Percentiles rank a stretch among this genome's conserved stretches.
Conservation (phyloP, 2,329 filamentous ascomycete species). For the Fusarium domesticum region DNA sequence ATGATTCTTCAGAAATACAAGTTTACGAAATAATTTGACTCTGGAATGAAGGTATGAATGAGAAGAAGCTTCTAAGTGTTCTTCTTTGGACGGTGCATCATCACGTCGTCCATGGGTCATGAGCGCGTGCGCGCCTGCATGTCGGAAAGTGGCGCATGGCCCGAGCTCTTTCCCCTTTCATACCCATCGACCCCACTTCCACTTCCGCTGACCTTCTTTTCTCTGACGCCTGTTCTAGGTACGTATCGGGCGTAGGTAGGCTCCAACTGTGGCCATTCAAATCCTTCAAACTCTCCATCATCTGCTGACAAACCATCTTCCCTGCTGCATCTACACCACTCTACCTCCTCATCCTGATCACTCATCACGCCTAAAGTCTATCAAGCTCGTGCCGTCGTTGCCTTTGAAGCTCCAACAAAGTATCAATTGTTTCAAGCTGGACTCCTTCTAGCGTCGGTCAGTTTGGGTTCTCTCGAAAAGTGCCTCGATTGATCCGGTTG, state of each 20-base stretch:
- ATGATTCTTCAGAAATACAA: too few relatives aligned
- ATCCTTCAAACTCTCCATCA: conserved; percentile 4
- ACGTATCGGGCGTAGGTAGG: too few relatives aligned
- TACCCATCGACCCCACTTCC: too few relatives aligned
- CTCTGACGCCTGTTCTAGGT: conserved; percentile 2
- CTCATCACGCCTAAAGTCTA: conserved; percentile 4
- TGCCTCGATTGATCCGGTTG: neutral
- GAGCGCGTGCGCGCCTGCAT: too few relatives aligned
- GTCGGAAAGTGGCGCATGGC: too few relatives aligned
- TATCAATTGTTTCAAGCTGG: neutral
- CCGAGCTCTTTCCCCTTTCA: conserved; percentile 14
- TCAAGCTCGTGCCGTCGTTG: too few relatives aligned
- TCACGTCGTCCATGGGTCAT: too few relatives aligned
- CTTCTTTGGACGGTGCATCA: too few relatives aligned
- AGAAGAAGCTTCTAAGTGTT: too few relatives aligned
- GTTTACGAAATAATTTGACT: too few relatives aligned
- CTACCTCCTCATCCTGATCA: conserved; percentile 14
- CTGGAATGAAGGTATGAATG: too few relatives aligned
- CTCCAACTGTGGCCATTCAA: conserved; percentile 2
- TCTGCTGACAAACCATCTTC: conserved; percentile 30
- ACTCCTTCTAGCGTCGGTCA: neutral
- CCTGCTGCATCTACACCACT: conserved; percentile 19
- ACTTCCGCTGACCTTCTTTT: neutral
- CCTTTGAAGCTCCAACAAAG: neutral
- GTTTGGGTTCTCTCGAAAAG: neutral